Evolutionary conservation across 1,139 yeast species (phyloP).

Genomic region (Diutina mesorugosa): DNA sequence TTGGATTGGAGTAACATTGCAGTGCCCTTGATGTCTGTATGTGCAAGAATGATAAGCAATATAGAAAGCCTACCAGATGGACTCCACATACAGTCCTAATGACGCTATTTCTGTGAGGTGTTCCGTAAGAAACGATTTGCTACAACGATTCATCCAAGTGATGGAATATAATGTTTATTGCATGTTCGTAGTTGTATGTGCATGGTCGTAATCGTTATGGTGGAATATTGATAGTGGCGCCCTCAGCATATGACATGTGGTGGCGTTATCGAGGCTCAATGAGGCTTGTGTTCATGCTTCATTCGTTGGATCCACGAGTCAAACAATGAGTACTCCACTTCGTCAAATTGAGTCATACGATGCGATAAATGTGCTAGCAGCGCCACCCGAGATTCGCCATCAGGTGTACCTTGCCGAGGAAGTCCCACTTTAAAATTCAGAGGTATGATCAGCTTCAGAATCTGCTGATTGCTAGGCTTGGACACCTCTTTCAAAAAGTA

Average conservation of each 20-base stretch:
- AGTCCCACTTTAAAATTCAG: conserved; percentile 12
- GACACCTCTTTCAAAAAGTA: conserved; percentile 26
- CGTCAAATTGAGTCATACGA: conserved; percentile 19
- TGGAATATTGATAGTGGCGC: conserved; percentile 4
- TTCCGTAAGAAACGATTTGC: neutral
- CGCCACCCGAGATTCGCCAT: neutral
- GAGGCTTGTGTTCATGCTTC: conserved; percentile 6
- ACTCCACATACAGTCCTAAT: too few relatives aligned
- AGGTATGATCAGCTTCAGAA: conserved; percentile 24
- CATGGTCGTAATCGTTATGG: neutral
- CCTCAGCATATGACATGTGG: conserved; percentile 4
- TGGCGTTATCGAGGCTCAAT: conserved; percentile 18
- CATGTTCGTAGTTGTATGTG: neutral
- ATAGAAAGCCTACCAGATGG: too few relatives aligned
- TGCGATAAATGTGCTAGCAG: neutral
- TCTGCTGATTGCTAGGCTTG: conserved; percentile 10
- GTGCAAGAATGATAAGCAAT: too few relatives aligned
- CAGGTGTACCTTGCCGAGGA: neutral
- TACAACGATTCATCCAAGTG: conserved; percentile 2
- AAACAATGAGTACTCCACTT: conserved; percentile 29
- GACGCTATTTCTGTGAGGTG: too few relatives aligned
- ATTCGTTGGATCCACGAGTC: conserved; percentile 24
- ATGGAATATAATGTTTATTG: conserved; percentile 5
- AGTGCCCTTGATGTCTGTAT: too few relatives aligned
- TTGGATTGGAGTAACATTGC: too few relatives aligned